Percentiles rank a stretch among this genome's conserved stretches.
Conservation (phyloP, 176 grass and related monocot genomes). For the Themeda triandra region DNA sequence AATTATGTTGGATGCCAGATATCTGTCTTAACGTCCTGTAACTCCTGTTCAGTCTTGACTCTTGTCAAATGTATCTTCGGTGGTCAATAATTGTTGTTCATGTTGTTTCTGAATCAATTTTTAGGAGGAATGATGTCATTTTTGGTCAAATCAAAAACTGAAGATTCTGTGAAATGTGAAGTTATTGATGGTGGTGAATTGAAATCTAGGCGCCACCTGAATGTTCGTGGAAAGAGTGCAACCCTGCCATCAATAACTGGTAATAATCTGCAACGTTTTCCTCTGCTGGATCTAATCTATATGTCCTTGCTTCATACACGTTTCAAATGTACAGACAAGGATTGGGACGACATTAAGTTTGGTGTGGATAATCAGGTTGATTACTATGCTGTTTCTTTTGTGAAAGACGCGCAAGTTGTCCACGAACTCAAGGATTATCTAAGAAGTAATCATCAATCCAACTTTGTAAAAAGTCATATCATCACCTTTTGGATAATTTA, state of each 20-base stretch:
- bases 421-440: constrained; percentile 97
- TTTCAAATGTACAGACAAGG: constrained; percentile 75
- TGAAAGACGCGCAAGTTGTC: constrained; percentile 98
- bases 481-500: not conserved
- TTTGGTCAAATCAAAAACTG: constrained; percentile 78
- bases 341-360: constrained; percentile 99
- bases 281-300: not conserved
- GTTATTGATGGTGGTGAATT: constrained; percentile 97
- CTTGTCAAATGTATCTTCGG: constrained; percentile 10
- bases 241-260: constrained; percentile 98
- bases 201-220: constrained; percentile 92
- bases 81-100: not conserved
- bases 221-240: constrained; percentile 98
- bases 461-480: constrained; percentile 8
- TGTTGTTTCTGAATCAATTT: constrained; percentile 23
- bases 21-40: not conserved
- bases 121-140: constrained; percentile 99
- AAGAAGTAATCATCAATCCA: constrained; percentile 57
- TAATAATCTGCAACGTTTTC: constrained; percentile 28
- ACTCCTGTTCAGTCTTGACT: constrained; percentile 10
- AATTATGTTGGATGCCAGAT: constrained; percentile 21
- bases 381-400: constrained; percentile 98
- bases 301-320: constrained; percentile 15
- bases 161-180: constrained; percentile 95
- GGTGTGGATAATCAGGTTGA: constrained; percentile 98